Conservation (phyloP, 306 rosid species). For the Gynostemma pentaphyllum region DNA sequence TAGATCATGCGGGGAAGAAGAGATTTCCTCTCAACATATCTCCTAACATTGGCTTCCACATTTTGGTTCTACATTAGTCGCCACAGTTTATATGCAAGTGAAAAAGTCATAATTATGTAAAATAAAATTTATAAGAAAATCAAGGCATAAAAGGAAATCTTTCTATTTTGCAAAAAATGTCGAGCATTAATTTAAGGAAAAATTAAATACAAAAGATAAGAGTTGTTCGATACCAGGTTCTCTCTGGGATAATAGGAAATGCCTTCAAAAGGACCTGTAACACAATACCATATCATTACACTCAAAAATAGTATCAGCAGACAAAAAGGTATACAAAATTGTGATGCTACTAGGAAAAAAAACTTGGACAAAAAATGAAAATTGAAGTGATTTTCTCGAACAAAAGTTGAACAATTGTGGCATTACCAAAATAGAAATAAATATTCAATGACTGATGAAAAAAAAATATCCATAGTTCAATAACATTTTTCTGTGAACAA, state of each 20-base stretch:
- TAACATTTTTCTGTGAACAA: neutral
- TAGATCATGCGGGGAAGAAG: conserved; percentile 88
- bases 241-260: conserved; percentile 68
- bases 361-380: neutral
- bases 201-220: conserved; percentile 4
- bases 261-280: conserved; percentile 36
- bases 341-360: too few species aligned
- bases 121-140: neutral
- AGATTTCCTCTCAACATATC: conserved; percentile 66
- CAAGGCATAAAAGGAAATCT: neutral
- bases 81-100: conserved; percentile 20
- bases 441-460: neutral
- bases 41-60: conserved; percentile 49
- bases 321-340: too few species aligned
- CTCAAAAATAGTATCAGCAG: neutral
- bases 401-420: neutral
- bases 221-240: conserved; percentile 42
- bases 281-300: neutral
- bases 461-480: neutral
- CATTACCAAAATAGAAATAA: neutral
- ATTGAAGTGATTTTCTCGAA: neutral
- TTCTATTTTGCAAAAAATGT: neutral
- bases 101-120: conserved; percentile 2
- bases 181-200: neutral
- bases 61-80: conserved; percentile 37